Evolutionary conservation across 2,329 filamentous ascomycete species (phyloP).

Genomic region (Mycosphaerella sp.): DNA sequence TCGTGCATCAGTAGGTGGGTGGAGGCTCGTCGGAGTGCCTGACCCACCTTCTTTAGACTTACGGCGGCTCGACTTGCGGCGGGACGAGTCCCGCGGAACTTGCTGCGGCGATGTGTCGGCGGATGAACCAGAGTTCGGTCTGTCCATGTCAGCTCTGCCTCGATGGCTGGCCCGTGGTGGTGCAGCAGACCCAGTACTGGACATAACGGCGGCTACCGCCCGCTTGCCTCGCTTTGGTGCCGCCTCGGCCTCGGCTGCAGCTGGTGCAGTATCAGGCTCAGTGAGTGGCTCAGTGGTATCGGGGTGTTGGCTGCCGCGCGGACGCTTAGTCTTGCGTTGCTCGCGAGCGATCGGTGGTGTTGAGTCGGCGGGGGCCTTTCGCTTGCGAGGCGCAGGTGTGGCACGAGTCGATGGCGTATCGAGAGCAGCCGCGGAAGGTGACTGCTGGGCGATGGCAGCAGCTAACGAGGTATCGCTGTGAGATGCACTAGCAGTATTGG

Average conservation of each 20-base stretch:
- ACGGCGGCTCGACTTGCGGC: slow-evolving; percentile 68
- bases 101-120: slow-evolving; percentile 53
- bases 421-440: slow-evolving; percentile 20
- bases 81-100: slow-evolving; percentile 56
- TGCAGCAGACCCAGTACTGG: slow-evolving; percentile 58
- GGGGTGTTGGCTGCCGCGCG: slow-evolving; percentile 39
- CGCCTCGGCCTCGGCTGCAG: slow-evolving; percentile 23
- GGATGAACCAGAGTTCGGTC: slow-evolving; percentile 58
- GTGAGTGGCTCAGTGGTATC: slow-evolving; percentile 34
- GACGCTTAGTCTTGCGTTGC: slow-evolving; percentile 51
- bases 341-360: slow-evolving; percentile 43
- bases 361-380: slow-evolving; percentile 45
- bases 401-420: slow-evolving; percentile 44
- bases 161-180: slow-evolving; percentile 10
- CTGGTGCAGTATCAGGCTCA: slow-evolving; percentile 34
- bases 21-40: background rate
- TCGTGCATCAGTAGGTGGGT: background rate
- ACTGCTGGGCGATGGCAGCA: background rate
- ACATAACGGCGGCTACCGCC: slow-evolving; percentile 55
- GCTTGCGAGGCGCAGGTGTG: slow-evolving; percentile 67
- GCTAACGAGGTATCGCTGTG: slow-evolving; percentile 25
- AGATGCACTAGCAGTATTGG: slow-evolving; percentile 28
- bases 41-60: slow-evolving; percentile 52
- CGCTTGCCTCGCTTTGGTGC: slow-evolving; percentile 53
- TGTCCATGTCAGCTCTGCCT: slow-evolving; percentile 32